Base-by-base conservation (phyloP, 2,329 filamentous ascomycete species). In the Colletotrichum tofieldiae region DNA sequence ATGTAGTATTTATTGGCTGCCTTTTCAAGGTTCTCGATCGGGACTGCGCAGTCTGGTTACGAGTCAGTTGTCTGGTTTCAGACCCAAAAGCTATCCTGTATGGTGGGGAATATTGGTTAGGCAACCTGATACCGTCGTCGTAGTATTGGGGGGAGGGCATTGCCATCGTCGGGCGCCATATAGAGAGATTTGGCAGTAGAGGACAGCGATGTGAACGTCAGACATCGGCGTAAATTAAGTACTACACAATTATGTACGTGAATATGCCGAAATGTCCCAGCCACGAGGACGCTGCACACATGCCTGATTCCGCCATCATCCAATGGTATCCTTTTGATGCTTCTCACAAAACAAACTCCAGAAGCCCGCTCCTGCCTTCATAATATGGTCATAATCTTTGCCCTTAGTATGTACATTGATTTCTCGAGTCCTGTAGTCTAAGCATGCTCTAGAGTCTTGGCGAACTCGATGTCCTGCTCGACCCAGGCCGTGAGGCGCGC, bases 401-500 rank as follows among this genome's bases (percentile, higher is more conserved):
- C 29, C 16, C 39, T 9, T 6, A 20, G 20, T 41, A 32, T 32
- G 20, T 45, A n/a, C 58, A n/a, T n/a, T 26, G n/a, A 52, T 29
- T 20, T 37, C 1, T 16, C 16, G 8, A 11, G 12, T 14, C 26
- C 3, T n/a, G 35, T 37, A 5, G 8, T 18, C 18, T 29, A 66
- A 4, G 39, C 12, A n/a, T 23, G 29, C 5, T 29, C n/a, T 18
- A 69, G 26, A 39, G 29, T 14, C 29, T 68, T 63, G 65, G 54
- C 29, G 41, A 39, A 80, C 52, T 81, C 75, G 35, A 78, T 75
- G 72, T 86, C 84, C 77, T 79, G 68, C 67, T 78, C 65, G 45
- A 77, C 79, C 77, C 80, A 85, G 14, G 73, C 72, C 68, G 78
- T 82, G n/a, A 85, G 75, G 71, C 79, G 80, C 64, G 77, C 74